Evolutionary conservation across 306 rosid species (phyloP), one percentile per base, ranked within the genome.

Genomic region (Vigna mungo): DNA sequence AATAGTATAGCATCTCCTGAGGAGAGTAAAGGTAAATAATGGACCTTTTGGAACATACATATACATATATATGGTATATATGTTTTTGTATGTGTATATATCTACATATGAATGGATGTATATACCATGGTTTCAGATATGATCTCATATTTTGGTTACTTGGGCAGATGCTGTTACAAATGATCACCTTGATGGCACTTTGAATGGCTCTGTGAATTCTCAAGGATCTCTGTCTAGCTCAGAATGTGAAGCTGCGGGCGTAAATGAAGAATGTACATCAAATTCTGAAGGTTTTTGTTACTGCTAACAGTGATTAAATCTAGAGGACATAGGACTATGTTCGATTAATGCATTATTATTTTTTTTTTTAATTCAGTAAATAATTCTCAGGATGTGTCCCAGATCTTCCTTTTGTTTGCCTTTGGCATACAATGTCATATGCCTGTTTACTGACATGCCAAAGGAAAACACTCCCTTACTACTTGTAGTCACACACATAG

Each of bases 11-110:
- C 56, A 18, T 58, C 75, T 78, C 76, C 68, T 47, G 90, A 82
- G 72, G 88, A 84, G 71, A 83, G 48, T 48, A 85, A 80, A 78
- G 97, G 97, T 92, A 84, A 76, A 27, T 79, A 32, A 71, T 55
- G 71, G 5, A 9, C 20, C 71, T 41, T 65, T 18, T 37, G 49
- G 78, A 43, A 49, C 4, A 30, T 4, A 30, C 34, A 30, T 0
- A 3, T 5, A 30, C 5, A 30, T 4, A 30, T 4, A 30, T 4
- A 4, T 4, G 4, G 32, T 30, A 30, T 30, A 4, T 36, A 36
- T 6, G 41, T 36, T 6, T 6, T 9, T 36, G 41, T 36, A 7
- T 6, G 41, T 7, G 6, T 36, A 36, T 36, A 6, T 36, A 36
- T 36, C 1, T 36, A 36, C 6, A 6, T 72, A 8, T 44, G 15